A percentile compares a stretch with the other conserved stretches of the same genome.
Conservation (phyloP, 2,329 filamentous ascomycete species). For the Alternaria sp. region DNA sequence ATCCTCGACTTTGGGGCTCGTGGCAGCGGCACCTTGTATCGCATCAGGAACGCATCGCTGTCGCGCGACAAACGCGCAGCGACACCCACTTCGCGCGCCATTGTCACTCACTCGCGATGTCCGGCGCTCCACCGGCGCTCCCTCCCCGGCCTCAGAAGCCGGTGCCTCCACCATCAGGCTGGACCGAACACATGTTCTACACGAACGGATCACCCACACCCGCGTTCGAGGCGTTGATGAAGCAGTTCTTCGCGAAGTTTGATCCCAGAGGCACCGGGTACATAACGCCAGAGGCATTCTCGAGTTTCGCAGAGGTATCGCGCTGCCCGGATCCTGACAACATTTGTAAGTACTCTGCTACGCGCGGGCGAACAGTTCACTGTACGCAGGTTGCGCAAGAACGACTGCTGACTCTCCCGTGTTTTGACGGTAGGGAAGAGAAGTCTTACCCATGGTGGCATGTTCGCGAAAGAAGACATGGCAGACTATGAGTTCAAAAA, state of each 20-base stretch:
- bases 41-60: not conserved
- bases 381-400: too few relatives aligned
- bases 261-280: not conserved
- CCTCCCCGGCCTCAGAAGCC: not conserved
- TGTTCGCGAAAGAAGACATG: constrained; percentile 2
- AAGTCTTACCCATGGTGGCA: not conserved
- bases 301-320: not conserved
- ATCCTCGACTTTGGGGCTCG: not conserved
- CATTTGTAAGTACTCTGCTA: not conserved
- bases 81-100: not conserved
- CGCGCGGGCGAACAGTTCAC: too few relatives aligned
- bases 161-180: not conserved
- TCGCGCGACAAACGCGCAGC: not conserved
- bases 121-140: not conserved
- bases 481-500: constrained; percentile 1
- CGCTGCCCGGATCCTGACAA: not conserved
- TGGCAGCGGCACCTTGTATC: not conserved
- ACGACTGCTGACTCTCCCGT: not conserved
- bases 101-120: not conserved
- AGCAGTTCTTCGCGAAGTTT: not conserved
- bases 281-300: not conserved
- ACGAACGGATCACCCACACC: not conserved
- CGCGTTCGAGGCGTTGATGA: not conserved
- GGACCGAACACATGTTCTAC: constrained; percentile 4
- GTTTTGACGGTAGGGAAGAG: not conserved